Percentiles rank a stretch among this genome's conserved stretches.
Evolutionary conservation across 2,329 filamentous ascomycete genomes (phyloP).

Genomic region (Nigrospora osmanthi): DNA sequence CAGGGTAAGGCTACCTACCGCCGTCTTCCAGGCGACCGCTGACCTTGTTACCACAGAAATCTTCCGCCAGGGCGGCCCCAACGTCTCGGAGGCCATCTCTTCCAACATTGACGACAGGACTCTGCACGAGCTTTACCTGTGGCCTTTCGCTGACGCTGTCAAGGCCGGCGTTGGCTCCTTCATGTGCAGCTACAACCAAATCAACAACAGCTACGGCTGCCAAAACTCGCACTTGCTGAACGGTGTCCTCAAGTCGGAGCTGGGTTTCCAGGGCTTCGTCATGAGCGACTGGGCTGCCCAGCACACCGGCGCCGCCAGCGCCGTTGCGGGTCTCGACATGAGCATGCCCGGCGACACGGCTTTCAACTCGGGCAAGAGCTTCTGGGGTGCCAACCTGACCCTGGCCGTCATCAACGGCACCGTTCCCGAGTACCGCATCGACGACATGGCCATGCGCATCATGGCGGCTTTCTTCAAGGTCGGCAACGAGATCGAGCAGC

Average conservation of each 20-base stretch:
- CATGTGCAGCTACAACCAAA: conserved; percentile 66
- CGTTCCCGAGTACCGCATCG: conserved; percentile 75
- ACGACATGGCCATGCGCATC: conserved; percentile 87
- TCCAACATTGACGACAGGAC: conserved; percentile 65
- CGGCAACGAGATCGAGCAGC: conserved; percentile 40
- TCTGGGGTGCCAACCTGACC: conserved; percentile 83
- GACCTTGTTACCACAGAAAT: conserved; percentile 41
- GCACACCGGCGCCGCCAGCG: conserved; percentile 58
- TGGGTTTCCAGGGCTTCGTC: conserved; percentile 75
- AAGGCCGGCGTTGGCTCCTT: conserved; percentile 55
- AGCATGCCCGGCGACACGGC: conserved; percentile 78
- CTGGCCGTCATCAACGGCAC: conserved; percentile 84
- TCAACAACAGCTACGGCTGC: conserved; percentile 76
- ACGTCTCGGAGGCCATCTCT: conserved; percentile 51
- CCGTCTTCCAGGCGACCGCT: conserved; percentile 1
- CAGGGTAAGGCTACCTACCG: conserved; percentile 33
- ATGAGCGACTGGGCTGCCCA: conserved; percentile 78
- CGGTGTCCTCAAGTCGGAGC: conserved; percentile 67
- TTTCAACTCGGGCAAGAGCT: conserved; percentile 67
- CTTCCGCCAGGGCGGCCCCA: conserved; percentile 57
- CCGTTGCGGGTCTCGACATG: conserved; percentile 74
- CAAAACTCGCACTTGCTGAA: conserved; percentile 74
- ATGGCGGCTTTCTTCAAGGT: conserved; percentile 65
- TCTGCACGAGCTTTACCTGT: conserved; percentile 68
- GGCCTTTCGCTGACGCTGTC: conserved; percentile 71